Evolutionary conservation across 1,139 yeast genomes (phyloP).

Genomic region (Scheffersomyces illinoinensis): DNA sequence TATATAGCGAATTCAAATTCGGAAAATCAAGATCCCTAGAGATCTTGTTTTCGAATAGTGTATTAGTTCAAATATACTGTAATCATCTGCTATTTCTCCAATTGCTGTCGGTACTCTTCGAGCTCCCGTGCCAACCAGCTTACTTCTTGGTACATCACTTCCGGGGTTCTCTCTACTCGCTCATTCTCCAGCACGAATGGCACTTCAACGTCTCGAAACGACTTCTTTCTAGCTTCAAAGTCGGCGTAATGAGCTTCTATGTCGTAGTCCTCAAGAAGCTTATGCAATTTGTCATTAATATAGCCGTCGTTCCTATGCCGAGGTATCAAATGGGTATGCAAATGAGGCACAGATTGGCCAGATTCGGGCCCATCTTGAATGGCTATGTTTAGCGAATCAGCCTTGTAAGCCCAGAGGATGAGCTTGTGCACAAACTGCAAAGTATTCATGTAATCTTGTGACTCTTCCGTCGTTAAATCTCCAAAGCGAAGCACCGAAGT

Average conservation of each 20-base stretch:
- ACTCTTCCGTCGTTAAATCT: constrained; percentile 71
- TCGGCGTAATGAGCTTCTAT: constrained; percentile 31
- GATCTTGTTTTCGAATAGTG: too few relatives aligned
- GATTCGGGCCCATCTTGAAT: constrained; percentile 96
- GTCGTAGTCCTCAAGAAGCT: constrained; percentile 51
- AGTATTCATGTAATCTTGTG: constrained; percentile 73
- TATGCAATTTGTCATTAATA: constrained; percentile 68
- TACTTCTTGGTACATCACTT: constrained; percentile 70
- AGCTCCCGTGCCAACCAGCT: constrained; percentile 45
- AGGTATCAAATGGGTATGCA: constrained; percentile 92
- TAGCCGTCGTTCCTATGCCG: constrained; percentile 63
- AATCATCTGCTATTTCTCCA: neutral
- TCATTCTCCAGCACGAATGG: constrained; percentile 28
- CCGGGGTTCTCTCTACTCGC: constrained; percentile 52
- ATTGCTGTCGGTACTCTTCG: constrained; percentile 12
- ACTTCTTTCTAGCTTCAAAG: constrained; percentile 28
- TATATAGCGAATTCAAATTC: too few relatives aligned
- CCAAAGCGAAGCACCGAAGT: constrained; percentile 57
- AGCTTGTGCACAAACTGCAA: constrained; percentile 72
- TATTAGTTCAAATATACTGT: neutral
- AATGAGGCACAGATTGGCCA: constrained; percentile 91
- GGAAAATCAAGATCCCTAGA: too few relatives aligned
- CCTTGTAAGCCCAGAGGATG: constrained; percentile 63
- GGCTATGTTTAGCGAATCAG: constrained; percentile 83
- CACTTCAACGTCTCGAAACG: constrained; percentile 12